phyloP scores from a whole-genome alignment of 352 stramenopile species.

The Proteromonas lacertae region DNA sequence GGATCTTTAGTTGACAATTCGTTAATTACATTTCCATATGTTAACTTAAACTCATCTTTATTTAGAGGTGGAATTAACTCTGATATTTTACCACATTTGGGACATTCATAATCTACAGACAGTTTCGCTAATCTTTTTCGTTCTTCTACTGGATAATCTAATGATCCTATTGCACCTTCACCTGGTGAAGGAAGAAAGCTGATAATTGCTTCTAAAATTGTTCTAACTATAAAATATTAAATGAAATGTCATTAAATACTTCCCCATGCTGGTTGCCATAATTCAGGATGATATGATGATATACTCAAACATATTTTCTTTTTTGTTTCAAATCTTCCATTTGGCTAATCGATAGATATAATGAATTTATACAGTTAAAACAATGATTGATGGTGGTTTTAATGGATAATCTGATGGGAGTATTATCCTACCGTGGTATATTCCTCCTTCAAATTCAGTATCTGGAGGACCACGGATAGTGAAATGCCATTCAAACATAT shows the following conservation, averaged over 20 bases:
- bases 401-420: slow-evolving; percentile 64
- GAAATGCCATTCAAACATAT: slow-evolving; percentile 71
- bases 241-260: not conserved
- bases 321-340: slow-evolving; percentile 74
- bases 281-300: slow-evolving; percentile 75
- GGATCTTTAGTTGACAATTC: too few species aligned
- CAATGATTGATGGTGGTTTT: slow-evolving; percentile 86
- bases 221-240: slow-evolving; percentile 8
- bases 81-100: not conserved
- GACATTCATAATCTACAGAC: not conserved
- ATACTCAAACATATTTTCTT: slow-evolving; percentile 96
- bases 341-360: slow-evolving; percentile 20
- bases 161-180: slow-evolving; percentile 21
- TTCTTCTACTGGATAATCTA: slow-evolving; percentile 12
- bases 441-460: slow-evolving; percentile 74
- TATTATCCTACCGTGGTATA: slow-evolving; percentile 89
- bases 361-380: slow-evolving; percentile 35
- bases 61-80: too few species aligned
- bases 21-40: too few species aligned
- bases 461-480: slow-evolving; percentile 72
- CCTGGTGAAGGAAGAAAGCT: slow-evolving; percentile 64
- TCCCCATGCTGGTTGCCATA: slow-evolving; percentile 61
- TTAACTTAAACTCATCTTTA: too few species aligned
- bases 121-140: slow-evolving; percentile 5
- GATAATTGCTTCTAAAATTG: slow-evolving; percentile 88